Evolutionary conservation across 2,329 filamentous ascomycete species (phyloP).

Genomic region (Botryotinia narcissicola): DNA sequence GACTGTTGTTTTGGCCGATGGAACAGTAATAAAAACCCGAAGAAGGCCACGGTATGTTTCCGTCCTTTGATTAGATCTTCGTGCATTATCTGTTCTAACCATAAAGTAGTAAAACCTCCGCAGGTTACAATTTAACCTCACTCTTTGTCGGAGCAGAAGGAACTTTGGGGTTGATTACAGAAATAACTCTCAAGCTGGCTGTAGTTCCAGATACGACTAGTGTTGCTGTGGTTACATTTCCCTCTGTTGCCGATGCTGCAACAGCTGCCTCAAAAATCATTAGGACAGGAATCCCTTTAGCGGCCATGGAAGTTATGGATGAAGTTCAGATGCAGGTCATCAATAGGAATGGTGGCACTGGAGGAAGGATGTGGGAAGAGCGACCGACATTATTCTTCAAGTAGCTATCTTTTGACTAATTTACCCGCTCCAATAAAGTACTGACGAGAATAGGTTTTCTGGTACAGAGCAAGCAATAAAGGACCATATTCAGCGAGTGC

Average conservation of each 20-base stretch:
- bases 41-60: constrained; percentile 55
- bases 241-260: constrained; percentile 70
- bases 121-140: constrained; percentile 77
- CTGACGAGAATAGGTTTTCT: constrained; percentile 50
- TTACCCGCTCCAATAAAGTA: accelerated
- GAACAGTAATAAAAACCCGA: constrained; percentile 74
- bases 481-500: constrained; percentile 70
- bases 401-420: constrained; percentile 19
- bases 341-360: constrained; percentile 67
- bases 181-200: constrained; percentile 77
- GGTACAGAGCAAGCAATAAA: constrained; percentile 71
- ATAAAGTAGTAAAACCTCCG: constrained; percentile 61
- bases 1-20: constrained; percentile 76
- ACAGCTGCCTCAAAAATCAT: constrained; percentile 70
- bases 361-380: constrained; percentile 67
- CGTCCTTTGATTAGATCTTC: no score
- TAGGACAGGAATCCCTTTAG: constrained; percentile 47
- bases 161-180: constrained; percentile 75
- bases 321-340: constrained; percentile 81
- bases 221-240: constrained; percentile 76
- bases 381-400: constrained; percentile 78
- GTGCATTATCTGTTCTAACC: neutral
- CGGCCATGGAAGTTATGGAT: constrained; percentile 70
- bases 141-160: constrained; percentile 80
- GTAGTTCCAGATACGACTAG: constrained; percentile 71